Evolutionary conservation across 2,329 filamentous ascomycete species (phyloP).

Genomic region (Clonostachys byssicola): DNA sequence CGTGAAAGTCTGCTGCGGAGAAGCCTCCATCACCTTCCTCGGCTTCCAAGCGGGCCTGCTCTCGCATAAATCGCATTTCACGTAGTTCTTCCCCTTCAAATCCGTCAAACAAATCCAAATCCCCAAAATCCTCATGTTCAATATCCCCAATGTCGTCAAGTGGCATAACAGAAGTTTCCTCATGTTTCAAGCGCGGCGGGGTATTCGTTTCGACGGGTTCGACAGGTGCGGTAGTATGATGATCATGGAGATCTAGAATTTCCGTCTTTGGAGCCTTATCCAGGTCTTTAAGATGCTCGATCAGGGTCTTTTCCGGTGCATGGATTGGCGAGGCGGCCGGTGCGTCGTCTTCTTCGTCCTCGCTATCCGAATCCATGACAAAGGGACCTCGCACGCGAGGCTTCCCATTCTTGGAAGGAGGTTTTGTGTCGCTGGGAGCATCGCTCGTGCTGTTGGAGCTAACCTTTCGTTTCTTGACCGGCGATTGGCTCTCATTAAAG

Average conservation of each 20-base stretch:
- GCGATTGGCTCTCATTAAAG: constrained; percentile 25
- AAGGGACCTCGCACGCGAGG: constrained; percentile 46
- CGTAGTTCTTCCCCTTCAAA: constrained; percentile 61
- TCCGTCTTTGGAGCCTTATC: background rate
- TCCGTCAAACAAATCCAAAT: constrained; percentile 49
- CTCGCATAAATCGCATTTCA: constrained; percentile 69
- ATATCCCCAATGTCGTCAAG: constrained; percentile 27
- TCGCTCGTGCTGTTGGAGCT: constrained; percentile 1
- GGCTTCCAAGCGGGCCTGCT: constrained; percentile 64
- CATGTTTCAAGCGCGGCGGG: constrained; percentile 15
- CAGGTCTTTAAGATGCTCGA: background rate
- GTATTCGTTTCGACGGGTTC: background rate
- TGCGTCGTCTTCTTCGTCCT: constrained; percentile 17
- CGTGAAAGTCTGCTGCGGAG: constrained; percentile 25
- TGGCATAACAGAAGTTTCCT: constrained; percentile 21
- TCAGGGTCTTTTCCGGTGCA: background rate
- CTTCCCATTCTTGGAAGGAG: constrained; percentile 10
- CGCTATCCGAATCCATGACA: constrained; percentile 64
- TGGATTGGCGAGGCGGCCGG: no score
- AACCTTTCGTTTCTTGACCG: constrained; percentile 15
- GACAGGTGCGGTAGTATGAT: background rate
- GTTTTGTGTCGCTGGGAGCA: constrained; percentile 1
- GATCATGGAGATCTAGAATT: no score
- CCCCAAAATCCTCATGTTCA: constrained; percentile 35
- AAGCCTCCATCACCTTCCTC: constrained; percentile 42